These are phyloP conservation scores for Fusarium transvaalense DNA, from an alignment of 2,329 filamentous ascomycete genomes.

Conservation along the genomic window DNA sequence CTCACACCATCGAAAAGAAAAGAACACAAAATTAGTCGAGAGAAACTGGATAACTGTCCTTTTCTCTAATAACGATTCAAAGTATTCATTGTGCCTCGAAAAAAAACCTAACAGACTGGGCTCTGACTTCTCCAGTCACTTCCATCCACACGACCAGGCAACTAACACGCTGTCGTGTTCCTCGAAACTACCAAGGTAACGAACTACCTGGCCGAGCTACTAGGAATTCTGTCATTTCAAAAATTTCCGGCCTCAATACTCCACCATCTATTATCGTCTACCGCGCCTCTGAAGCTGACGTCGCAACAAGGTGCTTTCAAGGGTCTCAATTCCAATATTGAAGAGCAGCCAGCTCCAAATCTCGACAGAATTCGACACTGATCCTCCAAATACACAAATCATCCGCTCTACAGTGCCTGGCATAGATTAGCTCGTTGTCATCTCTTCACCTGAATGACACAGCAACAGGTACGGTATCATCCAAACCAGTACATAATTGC, in stretches of 20 bases:
- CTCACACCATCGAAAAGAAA: not conserved
- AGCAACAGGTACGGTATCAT: not conserved
- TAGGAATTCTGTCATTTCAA: not conserved
- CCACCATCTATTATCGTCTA: constrained; percentile 9
- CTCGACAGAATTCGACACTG: not conserved
- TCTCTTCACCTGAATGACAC: not conserved
- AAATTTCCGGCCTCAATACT: constrained; percentile 5
- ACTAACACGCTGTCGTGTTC: constrained; percentile 5
- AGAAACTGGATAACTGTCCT: not conserved
- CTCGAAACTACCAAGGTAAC: not conserved
- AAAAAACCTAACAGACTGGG: not conserved
- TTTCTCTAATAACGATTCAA: not conserved
- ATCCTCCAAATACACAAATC: not conserved
- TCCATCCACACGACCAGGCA: not conserved
- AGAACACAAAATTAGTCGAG: not conserved
- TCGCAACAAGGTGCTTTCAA: constrained; percentile 33
- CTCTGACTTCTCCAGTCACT: not conserved
- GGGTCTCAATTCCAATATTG: not conserved
- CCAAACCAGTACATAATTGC: not conserved
- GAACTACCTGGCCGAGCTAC: not conserved
- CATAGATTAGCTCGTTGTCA: not conserved
- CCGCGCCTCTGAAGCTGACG: not conserved
- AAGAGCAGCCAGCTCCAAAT: not conserved
- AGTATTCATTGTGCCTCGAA: not conserved
- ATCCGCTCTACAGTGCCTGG: not conserved